Evolutionary conservation across 371 early-diverging fungal species (phyloP), one percentile per base, ranked within the genome.

Genomic region (Mucor velutinosus): DNA sequence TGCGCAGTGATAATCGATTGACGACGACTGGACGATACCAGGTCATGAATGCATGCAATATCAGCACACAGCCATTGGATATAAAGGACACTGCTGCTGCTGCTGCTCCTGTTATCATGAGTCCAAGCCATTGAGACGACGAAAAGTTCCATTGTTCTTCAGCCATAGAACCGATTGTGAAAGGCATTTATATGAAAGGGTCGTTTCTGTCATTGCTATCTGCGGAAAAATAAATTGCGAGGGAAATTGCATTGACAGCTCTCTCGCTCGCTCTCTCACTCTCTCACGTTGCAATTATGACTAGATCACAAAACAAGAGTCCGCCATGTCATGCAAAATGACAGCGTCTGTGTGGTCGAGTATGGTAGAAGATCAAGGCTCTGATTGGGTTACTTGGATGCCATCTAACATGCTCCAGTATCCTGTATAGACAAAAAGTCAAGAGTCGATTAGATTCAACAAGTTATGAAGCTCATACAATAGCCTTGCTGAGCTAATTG

Each of bases 1-100:
- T 49, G 4, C 78, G 75, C 8, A 81, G 55, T 2, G 81, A 78
- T 21, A 81, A 35, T 30, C 81, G 68, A 53, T 75, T 76, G 23
- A 70, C 81, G 15, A 69, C 58, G 0, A 56, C 29, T 5, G 76
- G 65, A 45, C 67, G 64, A 53, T 76, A 74, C 33, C 64, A 67
- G 4, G 67, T 56, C 33, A 77, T 67, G 6, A 71, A 59, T 11
- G 58, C 51, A 53, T 77, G 76, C 17, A 66, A 8, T 1, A 64
- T 11, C 14, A 79, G 14, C 4, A 73, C 76, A 32, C 51, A 37
- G 8, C 61, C 12, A 27, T 67, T 69, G 15, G 60, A 45, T 0
- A 69, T 4, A 14, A 79, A 55, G 0, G 79, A 76, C 7, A 73
- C 32, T 4, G 53, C 32, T 1, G 69, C 58, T 12, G 70, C 65